Evolutionary conservation across 78 protist species (phyloP).

Genomic region (Dictyostelium citrinum): DNA sequence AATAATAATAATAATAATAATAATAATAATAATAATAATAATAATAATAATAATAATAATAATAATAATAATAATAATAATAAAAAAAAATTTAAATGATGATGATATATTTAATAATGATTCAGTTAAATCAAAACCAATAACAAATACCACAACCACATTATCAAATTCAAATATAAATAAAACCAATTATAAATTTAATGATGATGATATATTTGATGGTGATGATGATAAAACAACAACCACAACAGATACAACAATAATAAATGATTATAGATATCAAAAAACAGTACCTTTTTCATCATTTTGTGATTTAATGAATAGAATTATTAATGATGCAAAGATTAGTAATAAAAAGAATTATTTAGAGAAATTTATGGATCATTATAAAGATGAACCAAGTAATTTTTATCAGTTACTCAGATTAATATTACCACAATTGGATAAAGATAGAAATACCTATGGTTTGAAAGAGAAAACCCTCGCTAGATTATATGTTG

Average conservation of each 20-base stretch:
- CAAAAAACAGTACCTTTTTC: conserved; percentile 79
- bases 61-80: too few relatives aligned
- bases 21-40: too few relatives aligned
- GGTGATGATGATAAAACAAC: background rate
- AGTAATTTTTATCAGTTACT: conserved; percentile 79
- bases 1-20: too few relatives aligned
- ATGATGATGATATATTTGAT: background rate
- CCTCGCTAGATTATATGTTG: conserved; percentile 82
- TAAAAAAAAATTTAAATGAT: background rate
- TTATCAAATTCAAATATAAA: background rate
- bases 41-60: too few relatives aligned
- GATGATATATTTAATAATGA: background rate
- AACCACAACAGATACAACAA: background rate
- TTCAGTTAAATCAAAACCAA: background rate
- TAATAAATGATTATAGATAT: conserved; percentile 43
- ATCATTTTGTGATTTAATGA: conserved; percentile 64
- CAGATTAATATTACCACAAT: conserved; percentile 87
- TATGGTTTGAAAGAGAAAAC: conserved; percentile 87
- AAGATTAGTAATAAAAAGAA: conserved; percentile 30
- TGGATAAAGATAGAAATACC: conserved; percentile 81
- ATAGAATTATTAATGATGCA: conserved; percentile 15
- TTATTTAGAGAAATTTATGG: conserved; percentile 44
- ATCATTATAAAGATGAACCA: conserved; percentile 40
- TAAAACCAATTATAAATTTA: background rate
- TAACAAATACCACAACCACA: background rate